Conservation (phyloP, 352 stramenopile genomes). For the Globisporangium parvum region DNA sequence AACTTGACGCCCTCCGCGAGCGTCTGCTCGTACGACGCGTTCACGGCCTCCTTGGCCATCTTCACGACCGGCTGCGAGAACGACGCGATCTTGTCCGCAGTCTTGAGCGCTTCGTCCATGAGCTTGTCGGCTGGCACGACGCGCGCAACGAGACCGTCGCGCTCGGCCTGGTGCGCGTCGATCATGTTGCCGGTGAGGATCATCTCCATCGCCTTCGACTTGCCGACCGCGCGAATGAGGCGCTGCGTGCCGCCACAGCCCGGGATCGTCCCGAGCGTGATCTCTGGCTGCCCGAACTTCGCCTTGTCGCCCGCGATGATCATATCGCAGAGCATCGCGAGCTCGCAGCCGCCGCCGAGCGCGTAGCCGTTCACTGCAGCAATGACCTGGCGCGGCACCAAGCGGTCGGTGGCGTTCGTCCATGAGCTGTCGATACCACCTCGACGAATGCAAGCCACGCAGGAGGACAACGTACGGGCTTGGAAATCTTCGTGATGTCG, state of each 20-base stretch:
- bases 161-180: constrained; percentile 91
- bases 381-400: constrained; percentile 54
- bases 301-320: constrained; percentile 95
- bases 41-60: constrained; percentile 97
- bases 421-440: background rate
- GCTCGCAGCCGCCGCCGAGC: constrained; percentile 96
- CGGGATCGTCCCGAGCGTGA: constrained; percentile 97
- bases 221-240: constrained; percentile 95
- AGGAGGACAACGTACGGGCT: constrained; percentile 69
- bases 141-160: constrained; percentile 91
- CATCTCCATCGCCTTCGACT: constrained; percentile 99
- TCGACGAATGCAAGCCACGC: background rate
- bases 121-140: constrained; percentile 91
- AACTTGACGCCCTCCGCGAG: constrained; percentile 94
- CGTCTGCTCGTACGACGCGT: constrained; percentile 90
- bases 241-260: constrained; percentile 95
- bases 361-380: constrained; percentile 98
- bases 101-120: constrained; percentile 93
- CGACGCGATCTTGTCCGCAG: constrained; percentile 93
- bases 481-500: constrained; percentile 92
- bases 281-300: constrained; percentile 98
- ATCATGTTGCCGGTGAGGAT: constrained; percentile 98
- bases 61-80: constrained; percentile 95
- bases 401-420: background rate
- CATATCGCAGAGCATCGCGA: constrained; percentile 99